Conservation (phyloP, 2,329 filamentous ascomycete genomes). For the Dothidotthia symphoricarpi region DNA sequence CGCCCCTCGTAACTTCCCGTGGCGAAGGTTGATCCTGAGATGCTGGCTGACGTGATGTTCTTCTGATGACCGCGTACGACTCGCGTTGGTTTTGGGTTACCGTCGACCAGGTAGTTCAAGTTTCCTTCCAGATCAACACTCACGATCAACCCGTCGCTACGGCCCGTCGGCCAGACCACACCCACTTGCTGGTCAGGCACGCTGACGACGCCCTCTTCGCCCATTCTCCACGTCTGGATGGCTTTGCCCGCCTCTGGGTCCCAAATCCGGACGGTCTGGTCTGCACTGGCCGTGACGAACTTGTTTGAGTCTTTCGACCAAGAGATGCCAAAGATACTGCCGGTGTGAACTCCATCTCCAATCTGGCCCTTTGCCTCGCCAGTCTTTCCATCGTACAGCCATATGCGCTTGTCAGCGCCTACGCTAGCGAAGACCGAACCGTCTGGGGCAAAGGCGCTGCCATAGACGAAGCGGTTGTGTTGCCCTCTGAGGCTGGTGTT, state of each 20-base stretch:
- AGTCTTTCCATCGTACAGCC: slow-evolving; percentile 94
- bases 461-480: slow-evolving; percentile 87
- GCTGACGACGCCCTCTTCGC: slow-evolving; percentile 68
- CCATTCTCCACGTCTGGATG: slow-evolving; percentile 80
- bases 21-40: slow-evolving; percentile 66
- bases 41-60: slow-evolving; percentile 75
- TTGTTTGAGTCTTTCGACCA: slow-evolving; percentile 85
- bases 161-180: slow-evolving; percentile 81
- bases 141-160: slow-evolving; percentile 83
- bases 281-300: slow-evolving; percentile 87
- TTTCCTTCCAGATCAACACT: slow-evolving; percentile 86
- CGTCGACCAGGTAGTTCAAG: slow-evolving; percentile 81
- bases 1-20: slow-evolving; percentile 92
- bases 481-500: slow-evolving; percentile 74
- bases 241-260: slow-evolving; percentile 77
- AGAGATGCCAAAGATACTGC: slow-evolving; percentile 87
- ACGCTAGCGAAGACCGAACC: slow-evolving; percentile 80
- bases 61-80: slow-evolving; percentile 87
- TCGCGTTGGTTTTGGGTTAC: slow-evolving; percentile 65
- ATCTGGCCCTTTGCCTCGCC: slow-evolving; percentile 78
- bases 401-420: slow-evolving; percentile 87
- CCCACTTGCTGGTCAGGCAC: slow-evolving; percentile 88
- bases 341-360: slow-evolving; percentile 80
- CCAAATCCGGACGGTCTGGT: slow-evolving; percentile 94
- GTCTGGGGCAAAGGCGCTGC: slow-evolving; percentile 85